A percentile compares a stretch with the other conserved stretches of the same genome.
phyloP scores from a whole-genome alignment of 148 eudicot species.

The Heliosperma pusillum region DNA sequence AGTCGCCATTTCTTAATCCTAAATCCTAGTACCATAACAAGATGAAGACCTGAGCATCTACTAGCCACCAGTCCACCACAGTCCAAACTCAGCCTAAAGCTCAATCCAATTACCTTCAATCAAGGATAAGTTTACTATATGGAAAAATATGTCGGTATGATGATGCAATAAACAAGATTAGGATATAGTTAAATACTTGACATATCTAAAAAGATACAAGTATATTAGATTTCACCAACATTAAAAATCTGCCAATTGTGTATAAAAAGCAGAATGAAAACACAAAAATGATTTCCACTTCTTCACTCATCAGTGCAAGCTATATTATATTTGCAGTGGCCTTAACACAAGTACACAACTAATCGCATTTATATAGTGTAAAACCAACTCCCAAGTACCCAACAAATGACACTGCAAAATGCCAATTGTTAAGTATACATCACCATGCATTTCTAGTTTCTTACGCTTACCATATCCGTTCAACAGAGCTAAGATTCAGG shows the following conservation, averaged over 20 bases:
- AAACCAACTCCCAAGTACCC: not conserved
- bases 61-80: not conserved
- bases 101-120: not conserved
- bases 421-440: slow-evolving; percentile 3
- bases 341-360: not conserved
- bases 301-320: slow-evolving; percentile 1
- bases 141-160: not conserved
- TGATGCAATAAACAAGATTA: not conserved
- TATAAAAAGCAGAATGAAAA: not conserved
- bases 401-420: not conserved
- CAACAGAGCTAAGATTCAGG: not conserved
- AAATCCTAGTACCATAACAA: not conserved
- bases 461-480: not conserved
- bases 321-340: slow-evolving; percentile 7
- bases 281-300: slow-evolving; percentile 2
- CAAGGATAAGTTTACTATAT: no score
- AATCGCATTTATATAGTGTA: not conserved
- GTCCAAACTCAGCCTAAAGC: not conserved
- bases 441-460: not conserved
- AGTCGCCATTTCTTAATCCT: not conserved
- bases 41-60: not conserved
- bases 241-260: slow-evolving; percentile 4
- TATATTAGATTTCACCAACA: not conserved
- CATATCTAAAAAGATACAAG: no score
- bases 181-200: no score